Evolutionary conservation across 2,329 filamentous ascomycete genomes (phyloP).

Genomic region (Claviceps monticola): DNA sequence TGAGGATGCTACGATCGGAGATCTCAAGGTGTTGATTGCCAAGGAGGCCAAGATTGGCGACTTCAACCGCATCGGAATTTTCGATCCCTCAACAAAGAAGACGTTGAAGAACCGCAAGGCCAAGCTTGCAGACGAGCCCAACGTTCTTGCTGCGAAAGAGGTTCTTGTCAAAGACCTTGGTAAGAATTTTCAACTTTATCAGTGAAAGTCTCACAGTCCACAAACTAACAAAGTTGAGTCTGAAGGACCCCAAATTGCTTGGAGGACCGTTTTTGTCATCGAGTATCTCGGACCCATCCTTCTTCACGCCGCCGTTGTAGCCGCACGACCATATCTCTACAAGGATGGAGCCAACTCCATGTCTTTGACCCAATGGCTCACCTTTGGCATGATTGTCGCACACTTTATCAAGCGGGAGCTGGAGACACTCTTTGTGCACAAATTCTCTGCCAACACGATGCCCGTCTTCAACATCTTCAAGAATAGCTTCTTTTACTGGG

Average conservation of each 20-base stretch:
- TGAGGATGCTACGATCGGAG: constrained; percentile 41
- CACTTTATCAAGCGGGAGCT: constrained; percentile 94
- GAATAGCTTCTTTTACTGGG: constrained; percentile 93
- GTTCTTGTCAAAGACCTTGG: constrained; percentile 89
- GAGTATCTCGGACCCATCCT: constrained; percentile 89
- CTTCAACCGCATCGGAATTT: constrained; percentile 48
- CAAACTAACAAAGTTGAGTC: neutral
- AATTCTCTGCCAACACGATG: constrained; percentile 92
- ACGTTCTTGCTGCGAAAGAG: constrained; percentile 35
- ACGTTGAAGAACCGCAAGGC: constrained; percentile 49
- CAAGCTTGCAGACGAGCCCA: constrained; percentile 32
- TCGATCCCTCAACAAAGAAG: constrained; percentile 46
- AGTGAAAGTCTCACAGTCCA: neutral
- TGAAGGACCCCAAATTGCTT: constrained; percentile 72
- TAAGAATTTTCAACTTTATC: constrained; percentile 25
- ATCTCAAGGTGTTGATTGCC: constrained; percentile 43
- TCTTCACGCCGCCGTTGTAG: constrained; percentile 65
- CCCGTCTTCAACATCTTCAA: constrained; percentile 81
- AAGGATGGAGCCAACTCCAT: constrained; percentile 33
- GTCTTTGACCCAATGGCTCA: constrained; percentile 56
- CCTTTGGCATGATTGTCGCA: constrained; percentile 57
- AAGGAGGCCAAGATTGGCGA: constrained; percentile 36
- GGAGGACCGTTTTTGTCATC: constrained; percentile 87
- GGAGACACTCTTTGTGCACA: constrained; percentile 89
- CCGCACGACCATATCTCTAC: constrained; percentile 52